A percentile compares a stretch with the other conserved stretches of the same genome.
phyloP scores from a whole-genome alignment of 768 basidiomycete species.

The Suillus hirtellus region DNA sequence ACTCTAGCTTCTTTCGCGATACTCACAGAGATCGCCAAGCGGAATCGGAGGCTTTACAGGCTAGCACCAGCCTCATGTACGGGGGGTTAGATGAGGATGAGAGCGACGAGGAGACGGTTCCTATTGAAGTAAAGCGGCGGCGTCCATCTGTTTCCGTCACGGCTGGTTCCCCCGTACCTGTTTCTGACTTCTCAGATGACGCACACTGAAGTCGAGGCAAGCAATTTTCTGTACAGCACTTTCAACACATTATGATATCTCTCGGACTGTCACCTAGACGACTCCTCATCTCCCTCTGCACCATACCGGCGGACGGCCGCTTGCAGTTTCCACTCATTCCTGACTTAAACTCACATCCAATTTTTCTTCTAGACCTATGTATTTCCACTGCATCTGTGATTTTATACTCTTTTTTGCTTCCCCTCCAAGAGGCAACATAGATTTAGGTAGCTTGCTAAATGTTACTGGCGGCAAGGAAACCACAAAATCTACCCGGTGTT shows the following conservation, averaged over 20 bases:
- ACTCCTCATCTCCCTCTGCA: constrained; percentile 2
- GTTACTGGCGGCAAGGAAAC: not conserved
- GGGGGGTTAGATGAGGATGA: constrained; percentile 34
- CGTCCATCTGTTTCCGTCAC: constrained; percentile 33
- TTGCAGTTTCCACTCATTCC: constrained; percentile 10
- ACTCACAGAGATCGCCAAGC: constrained; percentile 26
- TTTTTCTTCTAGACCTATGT: constrained; percentile 10
- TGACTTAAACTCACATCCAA: constrained; percentile 7
- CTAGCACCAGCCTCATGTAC: constrained; percentile 36
- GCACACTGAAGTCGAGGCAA: not conserved
- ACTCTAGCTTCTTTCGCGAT: constrained; percentile 36
- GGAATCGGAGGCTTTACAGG: constrained; percentile 25
- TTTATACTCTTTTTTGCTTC: constrained; percentile 5
- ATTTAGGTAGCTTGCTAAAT: constrained; percentile 7
- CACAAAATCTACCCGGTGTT: not conserved
- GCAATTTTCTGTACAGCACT: not conserved
- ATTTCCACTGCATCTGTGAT: constrained; percentile 12
- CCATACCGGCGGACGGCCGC: constrained; percentile 6
- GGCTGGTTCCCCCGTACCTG: constrained; percentile 24
- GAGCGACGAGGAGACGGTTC: constrained; percentile 36
- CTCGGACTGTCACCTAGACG: constrained; percentile 10
- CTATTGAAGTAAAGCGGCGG: constrained; percentile 37
- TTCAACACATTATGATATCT: constrained; percentile 11
- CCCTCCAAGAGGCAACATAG: constrained; percentile 5
- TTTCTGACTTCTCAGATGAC: constrained; percentile 23